Evolutionary conservation across 164 flowering plant genomes (phyloP).

Genomic region (Stephania japonica): DNA sequence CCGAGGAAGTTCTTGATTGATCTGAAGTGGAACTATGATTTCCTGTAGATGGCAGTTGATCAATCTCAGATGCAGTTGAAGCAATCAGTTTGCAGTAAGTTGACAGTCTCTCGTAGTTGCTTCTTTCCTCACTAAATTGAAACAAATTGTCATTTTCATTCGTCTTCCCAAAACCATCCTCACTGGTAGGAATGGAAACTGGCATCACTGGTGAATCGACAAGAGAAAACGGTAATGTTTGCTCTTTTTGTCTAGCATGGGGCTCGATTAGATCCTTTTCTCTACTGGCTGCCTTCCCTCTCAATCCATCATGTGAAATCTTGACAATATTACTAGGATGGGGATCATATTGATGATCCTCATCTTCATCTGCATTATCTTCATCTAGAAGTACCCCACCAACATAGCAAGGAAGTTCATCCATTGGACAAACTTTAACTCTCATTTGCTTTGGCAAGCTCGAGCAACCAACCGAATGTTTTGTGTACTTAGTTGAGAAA

Average conservation of each 20-base stretch:
- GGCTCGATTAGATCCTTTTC: slow-evolving; percentile 7
- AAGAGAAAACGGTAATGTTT: slow-evolving; percentile 4
- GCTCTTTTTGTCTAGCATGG: slow-evolving; percentile 6
- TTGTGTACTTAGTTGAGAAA: slow-evolving; percentile 70
- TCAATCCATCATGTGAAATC: slow-evolving; percentile 6
- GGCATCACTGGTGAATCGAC: slow-evolving; percentile 3
- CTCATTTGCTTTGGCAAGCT: slow-evolving; percentile 67
- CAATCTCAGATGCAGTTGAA: not conserved
- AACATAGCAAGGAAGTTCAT: slow-evolving; percentile 67
- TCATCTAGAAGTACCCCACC: slow-evolving; percentile 20
- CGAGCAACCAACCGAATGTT: slow-evolving; percentile 55
- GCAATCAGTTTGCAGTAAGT: slow-evolving; percentile 8
- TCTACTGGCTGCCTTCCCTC: slow-evolving; percentile 11
- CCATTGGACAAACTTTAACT: slow-evolving; percentile 58
- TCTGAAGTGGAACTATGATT: not conserved
- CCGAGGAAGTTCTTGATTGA: not conserved
- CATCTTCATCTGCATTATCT: slow-evolving; percentile 23
- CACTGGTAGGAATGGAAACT: not conserved
- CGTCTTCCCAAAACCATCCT: not conserved
- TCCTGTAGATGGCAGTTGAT: not conserved
- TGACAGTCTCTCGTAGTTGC: not conserved
- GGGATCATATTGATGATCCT: slow-evolving; percentile 10
- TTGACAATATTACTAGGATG: not conserved
- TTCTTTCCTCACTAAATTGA: slow-evolving; percentile 7
- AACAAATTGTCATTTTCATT: slow-evolving; percentile 7